Evolutionary conservation across 2,329 filamentous ascomycete species (phyloP).

Genomic region (Coniochaeta prunicola): DNA sequence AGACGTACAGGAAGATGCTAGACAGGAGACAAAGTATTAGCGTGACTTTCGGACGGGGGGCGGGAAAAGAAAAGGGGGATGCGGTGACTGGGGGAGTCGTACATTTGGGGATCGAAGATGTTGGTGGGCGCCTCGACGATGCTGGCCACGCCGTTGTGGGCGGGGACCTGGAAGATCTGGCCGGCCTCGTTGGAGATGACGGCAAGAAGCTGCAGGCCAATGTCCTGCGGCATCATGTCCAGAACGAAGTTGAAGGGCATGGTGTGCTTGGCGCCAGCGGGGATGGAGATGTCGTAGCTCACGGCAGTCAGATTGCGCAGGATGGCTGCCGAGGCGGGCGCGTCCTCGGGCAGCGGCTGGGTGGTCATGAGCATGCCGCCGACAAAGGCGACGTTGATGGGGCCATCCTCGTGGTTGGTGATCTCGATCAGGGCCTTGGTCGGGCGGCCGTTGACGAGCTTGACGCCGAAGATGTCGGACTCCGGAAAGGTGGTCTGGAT

Average conservation of each 20-base stretch:
- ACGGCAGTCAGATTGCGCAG: conserved; percentile 79
- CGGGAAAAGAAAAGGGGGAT: conserved; percentile 49
- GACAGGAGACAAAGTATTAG: background rate
- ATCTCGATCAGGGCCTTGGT: conserved; percentile 78
- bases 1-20: conserved; percentile 95
- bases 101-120: conserved; percentile 96
- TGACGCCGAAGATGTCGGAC: conserved; percentile 85
- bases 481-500: conserved; percentile 57
- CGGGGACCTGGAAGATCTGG: conserved; percentile 66
- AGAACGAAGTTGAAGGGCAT: conserved; percentile 79
- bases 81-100: conserved; percentile 25
- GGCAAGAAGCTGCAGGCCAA: conserved; percentile 69
- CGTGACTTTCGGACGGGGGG: conserved; percentile 2
- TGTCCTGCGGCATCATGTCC: conserved; percentile 88
- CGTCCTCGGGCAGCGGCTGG: conserved; percentile 41
- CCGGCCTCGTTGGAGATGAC: conserved; percentile 63
- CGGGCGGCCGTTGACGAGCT: conserved; percentile 86
- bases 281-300: conserved; percentile 66
- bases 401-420: conserved; percentile 71
- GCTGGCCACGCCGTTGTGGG: conserved; percentile 75
- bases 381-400: conserved; percentile 69
- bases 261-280: conserved; percentile 67
- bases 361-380: conserved; percentile 64
- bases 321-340: conserved; percentile 44
- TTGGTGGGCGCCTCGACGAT: conserved; percentile 87